phyloP scores from a whole-genome alignment of 2,329 filamentous ascomycete genomes.

The Massarina eburnea region DNA sequence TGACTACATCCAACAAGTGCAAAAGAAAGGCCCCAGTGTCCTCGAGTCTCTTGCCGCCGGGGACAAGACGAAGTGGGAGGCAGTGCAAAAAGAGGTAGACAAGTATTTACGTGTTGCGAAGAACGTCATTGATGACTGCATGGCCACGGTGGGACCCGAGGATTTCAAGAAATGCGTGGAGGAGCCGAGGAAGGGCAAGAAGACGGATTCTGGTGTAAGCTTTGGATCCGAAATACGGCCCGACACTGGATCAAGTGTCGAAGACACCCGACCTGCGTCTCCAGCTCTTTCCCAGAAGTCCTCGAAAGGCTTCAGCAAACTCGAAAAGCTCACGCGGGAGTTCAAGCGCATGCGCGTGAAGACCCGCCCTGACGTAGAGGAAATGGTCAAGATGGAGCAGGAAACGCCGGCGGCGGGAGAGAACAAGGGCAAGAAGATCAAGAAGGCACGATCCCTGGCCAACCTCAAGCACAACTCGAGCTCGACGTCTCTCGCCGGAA shows the following conservation, averaged over 20 bases:
- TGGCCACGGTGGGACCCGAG: conserved; percentile 46
- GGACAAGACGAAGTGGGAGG: conserved; percentile 60
- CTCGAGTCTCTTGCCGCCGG: conserved; percentile 56
- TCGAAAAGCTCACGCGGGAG: conserved; percentile 63
- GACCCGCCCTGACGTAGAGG: conserved; percentile 53
- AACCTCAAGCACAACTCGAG: conserved; percentile 34
- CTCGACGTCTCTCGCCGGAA: conserved; percentile 30
- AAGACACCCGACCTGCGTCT: conserved; percentile 25
- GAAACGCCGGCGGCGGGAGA: conserved; percentile 20
- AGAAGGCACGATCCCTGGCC: conserved; percentile 40
- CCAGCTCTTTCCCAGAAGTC: conserved; percentile 18
- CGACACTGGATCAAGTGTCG: conserved; percentile 29
- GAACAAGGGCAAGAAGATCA: conserved; percentile 36
- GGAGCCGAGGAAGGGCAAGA: conserved; percentile 51
- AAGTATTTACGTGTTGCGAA: conserved; percentile 62
- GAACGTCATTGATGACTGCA: conserved; percentile 63
- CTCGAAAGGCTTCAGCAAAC: conserved; percentile 48
- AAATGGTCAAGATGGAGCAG: conserved; percentile 43
- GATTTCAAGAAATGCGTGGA: conserved; percentile 37
- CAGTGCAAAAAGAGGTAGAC: conserved; percentile 52
- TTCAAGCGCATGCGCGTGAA: conserved; percentile 60
- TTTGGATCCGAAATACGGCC: conserved; percentile 49
- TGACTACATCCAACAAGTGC: conserved; percentile 61
- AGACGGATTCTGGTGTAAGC: conserved; percentile 66
- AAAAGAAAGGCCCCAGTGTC: conserved; percentile 56